Percentiles rank a stretch among this genome's conserved stretches.
phyloP scores from a whole-genome alignment of 805 yeast species.

The Candida ulmi region DNA sequence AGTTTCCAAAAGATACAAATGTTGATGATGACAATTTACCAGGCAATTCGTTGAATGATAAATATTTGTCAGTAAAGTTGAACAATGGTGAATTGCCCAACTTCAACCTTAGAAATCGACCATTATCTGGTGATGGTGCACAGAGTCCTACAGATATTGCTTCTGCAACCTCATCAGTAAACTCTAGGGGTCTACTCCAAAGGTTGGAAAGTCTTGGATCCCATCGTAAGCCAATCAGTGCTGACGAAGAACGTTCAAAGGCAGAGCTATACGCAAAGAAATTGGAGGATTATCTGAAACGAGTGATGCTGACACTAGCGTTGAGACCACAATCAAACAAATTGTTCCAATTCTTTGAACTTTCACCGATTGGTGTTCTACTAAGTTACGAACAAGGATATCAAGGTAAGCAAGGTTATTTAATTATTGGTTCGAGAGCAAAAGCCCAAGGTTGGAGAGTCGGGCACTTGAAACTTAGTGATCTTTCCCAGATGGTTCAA shows the following conservation, averaged over 20 bases:
- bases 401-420: slow-evolving; percentile 85
- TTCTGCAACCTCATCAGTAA: background rate
- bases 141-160: background rate
- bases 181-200: slow-evolving; percentile 9
- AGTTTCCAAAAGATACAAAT: slow-evolving; percentile 25
- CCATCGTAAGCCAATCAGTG: slow-evolving; percentile 7
- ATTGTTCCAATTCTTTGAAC: slow-evolving; percentile 80
- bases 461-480: slow-evolving; percentile 76
- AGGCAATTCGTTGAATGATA: slow-evolving; percentile 18
- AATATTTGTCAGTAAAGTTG: slow-evolving; percentile 15
- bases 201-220: slow-evolving; percentile 11
- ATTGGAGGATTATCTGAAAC: slow-evolving; percentile 64
- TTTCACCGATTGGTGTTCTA: slow-evolving; percentile 82
- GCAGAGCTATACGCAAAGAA: slow-evolving; percentile 26
- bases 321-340: slow-evolving; percentile 79
- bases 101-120: background rate
- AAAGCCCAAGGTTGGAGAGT: slow-evolving; percentile 94
- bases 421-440: slow-evolving; percentile 77
- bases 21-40: slow-evolving; percentile 1
- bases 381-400: slow-evolving; percentile 76
- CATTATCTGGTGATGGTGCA: background rate
- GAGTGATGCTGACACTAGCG: slow-evolving; percentile 51
- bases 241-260: background rate
- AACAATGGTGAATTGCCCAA: background rate
- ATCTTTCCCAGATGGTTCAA: slow-evolving; percentile 78